Evolutionary conservation across 192 early-diverging fungal genomes (phyloP).

Genomic region (Spizellomyces punctatus): DNA sequence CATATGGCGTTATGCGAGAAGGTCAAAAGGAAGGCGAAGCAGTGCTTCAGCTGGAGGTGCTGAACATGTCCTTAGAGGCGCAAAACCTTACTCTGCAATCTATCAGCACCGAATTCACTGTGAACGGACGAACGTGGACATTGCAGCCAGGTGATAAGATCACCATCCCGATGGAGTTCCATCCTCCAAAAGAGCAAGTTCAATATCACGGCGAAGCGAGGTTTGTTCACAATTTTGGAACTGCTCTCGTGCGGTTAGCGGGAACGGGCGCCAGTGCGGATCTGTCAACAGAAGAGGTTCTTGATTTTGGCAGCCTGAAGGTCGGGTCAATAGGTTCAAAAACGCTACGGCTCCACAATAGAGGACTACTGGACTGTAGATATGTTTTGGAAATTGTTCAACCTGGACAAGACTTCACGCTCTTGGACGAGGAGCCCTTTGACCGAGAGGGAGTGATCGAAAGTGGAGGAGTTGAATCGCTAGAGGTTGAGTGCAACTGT

Average conservation of each 20-base stretch:
- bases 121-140: constrained; percentile 54
- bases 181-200: constrained; percentile 58
- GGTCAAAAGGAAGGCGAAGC: constrained; percentile 19
- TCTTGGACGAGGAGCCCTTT: constrained; percentile 55
- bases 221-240: constrained; percentile 59
- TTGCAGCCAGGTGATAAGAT: constrained; percentile 57
- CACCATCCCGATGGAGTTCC: constrained; percentile 58
- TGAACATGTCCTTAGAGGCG: constrained; percentile 58
- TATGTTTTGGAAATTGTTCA: constrained; percentile 54
- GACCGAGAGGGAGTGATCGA: constrained; percentile 54
- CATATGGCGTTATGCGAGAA: constrained; percentile 37
- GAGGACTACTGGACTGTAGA: constrained; percentile 52
- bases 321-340: constrained; percentile 40
- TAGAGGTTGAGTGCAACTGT: constrained; percentile 57
- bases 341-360: constrained; percentile 51
- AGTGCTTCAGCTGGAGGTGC: constrained; percentile 39
- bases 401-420: constrained; percentile 41
- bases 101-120: constrained; percentile 52
- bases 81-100: constrained; percentile 56
- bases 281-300: constrained; percentile 39
- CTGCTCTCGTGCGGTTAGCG: constrained; percentile 39
- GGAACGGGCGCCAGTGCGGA: constrained; percentile 67
- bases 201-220: constrained; percentile 60
- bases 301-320: constrained; percentile 61
- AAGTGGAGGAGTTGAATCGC: constrained; percentile 39